phyloP scores from a whole-genome alignment of 2,329 filamentous ascomycete species.

The Fusarium sp. region DNA sequence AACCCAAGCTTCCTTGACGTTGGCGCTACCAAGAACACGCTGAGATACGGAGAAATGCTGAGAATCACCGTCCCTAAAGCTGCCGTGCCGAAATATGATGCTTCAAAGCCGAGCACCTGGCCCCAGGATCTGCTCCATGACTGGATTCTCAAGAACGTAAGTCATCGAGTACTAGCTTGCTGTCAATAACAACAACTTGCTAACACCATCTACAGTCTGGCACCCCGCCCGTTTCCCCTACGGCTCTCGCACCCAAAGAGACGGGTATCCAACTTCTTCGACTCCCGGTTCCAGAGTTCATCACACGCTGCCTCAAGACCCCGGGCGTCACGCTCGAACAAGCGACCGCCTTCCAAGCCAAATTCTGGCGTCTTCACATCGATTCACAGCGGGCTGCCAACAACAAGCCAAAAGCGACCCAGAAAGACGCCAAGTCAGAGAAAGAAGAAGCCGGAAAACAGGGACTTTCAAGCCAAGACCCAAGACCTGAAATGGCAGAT shows the following conservation, averaged over 20 bases:
- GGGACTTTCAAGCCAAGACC: slow-evolving; percentile 45
- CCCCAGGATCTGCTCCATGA: slow-evolving; percentile 49
- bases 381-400: slow-evolving; percentile 46
- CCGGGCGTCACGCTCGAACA: slow-evolving; percentile 49
- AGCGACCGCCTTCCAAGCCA: slow-evolving; percentile 53
- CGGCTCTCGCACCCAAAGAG: slow-evolving; percentile 52
- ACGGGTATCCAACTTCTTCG: slow-evolving; percentile 54
- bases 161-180: slow-evolving; percentile 13
- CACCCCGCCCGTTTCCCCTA: slow-evolving; percentile 46
- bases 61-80: slow-evolving; percentile 49
- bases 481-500: slow-evolving; percentile 25
- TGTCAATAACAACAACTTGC: neutral
- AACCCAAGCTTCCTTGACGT: slow-evolving; percentile 58
- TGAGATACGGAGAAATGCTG: slow-evolving; percentile 60
- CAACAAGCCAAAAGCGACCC: neutral
- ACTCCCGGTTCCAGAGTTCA: slow-evolving; percentile 52
- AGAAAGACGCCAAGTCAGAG: neutral
- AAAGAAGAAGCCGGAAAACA: neutral
- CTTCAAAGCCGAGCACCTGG: slow-evolving; percentile 51
- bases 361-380: slow-evolving; percentile 55
- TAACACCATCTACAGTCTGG: slow-evolving; percentile 48
- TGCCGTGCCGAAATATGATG: slow-evolving; percentile 37
- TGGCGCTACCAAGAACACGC: slow-evolving; percentile 57
- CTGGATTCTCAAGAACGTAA: slow-evolving; percentile 55
- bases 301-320: slow-evolving; percentile 53